These are phyloP conservation scores for Kuraishia piskuri DNA, from an alignment of 805 yeast genomes.

Conservation along the genomic window DNA sequence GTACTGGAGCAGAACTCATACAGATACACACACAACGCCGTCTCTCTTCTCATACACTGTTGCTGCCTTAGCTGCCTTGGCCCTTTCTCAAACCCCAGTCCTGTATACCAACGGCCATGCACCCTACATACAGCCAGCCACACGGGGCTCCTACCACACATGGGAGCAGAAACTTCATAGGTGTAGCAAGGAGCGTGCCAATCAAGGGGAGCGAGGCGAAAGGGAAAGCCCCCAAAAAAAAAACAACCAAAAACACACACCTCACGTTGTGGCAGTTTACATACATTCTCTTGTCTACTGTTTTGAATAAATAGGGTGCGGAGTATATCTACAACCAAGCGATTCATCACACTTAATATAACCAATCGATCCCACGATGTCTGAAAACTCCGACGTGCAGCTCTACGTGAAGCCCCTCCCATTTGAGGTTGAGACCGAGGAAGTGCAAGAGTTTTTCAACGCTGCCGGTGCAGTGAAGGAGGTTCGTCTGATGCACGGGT, in stretches of 20 bases:
- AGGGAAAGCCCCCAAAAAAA: too few relatives aligned
- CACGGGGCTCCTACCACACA: not conserved
- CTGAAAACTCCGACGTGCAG: conserved; percentile 26
- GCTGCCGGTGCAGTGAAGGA: conserved; percentile 61
- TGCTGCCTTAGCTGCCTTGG: not conserved
- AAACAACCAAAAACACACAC: not conserved
- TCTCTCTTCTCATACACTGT: too few relatives aligned
- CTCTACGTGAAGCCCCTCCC: conserved; percentile 29
- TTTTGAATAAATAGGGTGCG: too few relatives aligned
- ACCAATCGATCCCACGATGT: conserved; percentile 4
- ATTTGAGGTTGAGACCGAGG: conserved; percentile 21
- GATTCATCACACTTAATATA: too few relatives aligned
- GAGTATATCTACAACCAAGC: too few relatives aligned
- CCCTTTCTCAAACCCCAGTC: not conserved
- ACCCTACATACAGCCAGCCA: not conserved
- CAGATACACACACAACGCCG: too few relatives aligned
- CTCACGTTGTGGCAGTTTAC: too few relatives aligned
- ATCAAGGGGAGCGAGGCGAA: too few relatives aligned
- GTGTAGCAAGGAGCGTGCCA: not conserved
- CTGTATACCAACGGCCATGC: not conserved
- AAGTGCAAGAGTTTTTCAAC: conserved; percentile 60
- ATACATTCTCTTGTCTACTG: too few relatives aligned
- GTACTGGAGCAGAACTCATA: too few relatives aligned
- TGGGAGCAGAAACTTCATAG: not conserved
- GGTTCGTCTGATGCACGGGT: conserved; percentile 69